Conservation (phyloP, 306 rosid species). For the Trifolium dubium region DNA sequence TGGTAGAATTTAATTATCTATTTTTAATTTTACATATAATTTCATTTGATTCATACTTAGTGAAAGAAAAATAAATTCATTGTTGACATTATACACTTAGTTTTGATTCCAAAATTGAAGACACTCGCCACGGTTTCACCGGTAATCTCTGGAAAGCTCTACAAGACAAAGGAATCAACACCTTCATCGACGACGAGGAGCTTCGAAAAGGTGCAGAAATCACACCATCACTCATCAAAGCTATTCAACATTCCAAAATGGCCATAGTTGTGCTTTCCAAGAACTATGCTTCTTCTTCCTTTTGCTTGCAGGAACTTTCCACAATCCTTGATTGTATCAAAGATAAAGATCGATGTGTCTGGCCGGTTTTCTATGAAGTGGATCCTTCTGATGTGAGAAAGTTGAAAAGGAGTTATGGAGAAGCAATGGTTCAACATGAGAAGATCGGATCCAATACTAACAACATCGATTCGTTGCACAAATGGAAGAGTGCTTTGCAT, state of each 20-base stretch:
- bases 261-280: constrained; percentile 6
- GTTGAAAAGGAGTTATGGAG: not conserved
- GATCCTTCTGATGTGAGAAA: constrained; percentile 32
- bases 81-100: no score
- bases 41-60: no score
- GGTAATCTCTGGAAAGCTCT: constrained; percentile 19
- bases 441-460: no score
- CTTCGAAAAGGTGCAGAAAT: not conserved
- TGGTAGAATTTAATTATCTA: no score
- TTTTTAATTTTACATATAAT: no score
- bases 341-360: not conserved
- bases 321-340: not conserved
- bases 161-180: not conserved
- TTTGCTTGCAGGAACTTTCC: constrained; percentile 32
- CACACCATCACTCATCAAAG: not conserved
- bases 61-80: no score
- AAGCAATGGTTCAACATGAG: not conserved
- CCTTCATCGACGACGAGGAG: constrained; percentile 24
- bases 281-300: not conserved
- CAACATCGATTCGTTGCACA: no score
- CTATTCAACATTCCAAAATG: not conserved
- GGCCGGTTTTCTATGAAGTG: not conserved
- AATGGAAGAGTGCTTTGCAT: no score
- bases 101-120: no score
- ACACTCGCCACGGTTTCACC: not conserved